These are phyloP conservation scores for Xylariaceae sp. DNA, from an alignment of 2,329 filamentous ascomycete species.

Conservation along the genomic window DNA sequence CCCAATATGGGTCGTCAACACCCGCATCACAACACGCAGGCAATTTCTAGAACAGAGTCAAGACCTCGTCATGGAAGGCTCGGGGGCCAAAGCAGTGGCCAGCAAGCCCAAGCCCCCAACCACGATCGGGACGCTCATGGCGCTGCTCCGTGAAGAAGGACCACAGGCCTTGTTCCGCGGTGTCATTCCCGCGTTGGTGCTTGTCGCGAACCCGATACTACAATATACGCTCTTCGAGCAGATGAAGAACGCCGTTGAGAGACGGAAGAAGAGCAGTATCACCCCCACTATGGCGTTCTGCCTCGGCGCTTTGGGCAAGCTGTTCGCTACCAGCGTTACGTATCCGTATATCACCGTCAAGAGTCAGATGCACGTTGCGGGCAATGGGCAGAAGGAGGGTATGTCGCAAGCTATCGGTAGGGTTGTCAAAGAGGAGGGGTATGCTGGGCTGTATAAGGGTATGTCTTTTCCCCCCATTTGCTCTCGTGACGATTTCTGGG, in stretches of 20 bases:
- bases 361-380: slow-evolving; percentile 93
- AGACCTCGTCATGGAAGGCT: slow-evolving; percentile 39
- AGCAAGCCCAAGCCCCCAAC: slow-evolving; percentile 54
- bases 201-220: slow-evolving; percentile 96
- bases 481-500: background rate
- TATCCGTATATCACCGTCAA: slow-evolving; percentile 99
- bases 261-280: slow-evolving; percentile 54
- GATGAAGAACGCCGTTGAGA: slow-evolving; percentile 87
- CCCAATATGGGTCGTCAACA: slow-evolving; percentile 99
- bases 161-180: slow-evolving; percentile 82
- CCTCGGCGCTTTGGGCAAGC: slow-evolving; percentile 87
- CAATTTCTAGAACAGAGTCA: slow-evolving; percentile 37
- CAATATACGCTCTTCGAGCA: slow-evolving; percentile 99
- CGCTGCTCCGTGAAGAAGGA: slow-evolving; percentile 79
- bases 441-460: slow-evolving; percentile 89
- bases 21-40: slow-evolving; percentile 90
- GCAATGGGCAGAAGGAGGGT: slow-evolving; percentile 69
- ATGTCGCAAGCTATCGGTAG: slow-evolving; percentile 73
- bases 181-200: slow-evolving; percentile 84
- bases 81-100: slow-evolving; percentile 22
- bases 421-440: slow-evolving; percentile 87
- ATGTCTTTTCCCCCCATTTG: slow-evolving; percentile 30
- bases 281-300: slow-evolving; percentile 86
- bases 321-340: slow-evolving; percentile 88
- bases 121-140: slow-evolving; percentile 76